Evolutionary conservation across 805 yeast genomes (phyloP), one percentile per base, ranked within the genome.

Genomic region (Wickerhamiella kurtzmanii): DNA sequence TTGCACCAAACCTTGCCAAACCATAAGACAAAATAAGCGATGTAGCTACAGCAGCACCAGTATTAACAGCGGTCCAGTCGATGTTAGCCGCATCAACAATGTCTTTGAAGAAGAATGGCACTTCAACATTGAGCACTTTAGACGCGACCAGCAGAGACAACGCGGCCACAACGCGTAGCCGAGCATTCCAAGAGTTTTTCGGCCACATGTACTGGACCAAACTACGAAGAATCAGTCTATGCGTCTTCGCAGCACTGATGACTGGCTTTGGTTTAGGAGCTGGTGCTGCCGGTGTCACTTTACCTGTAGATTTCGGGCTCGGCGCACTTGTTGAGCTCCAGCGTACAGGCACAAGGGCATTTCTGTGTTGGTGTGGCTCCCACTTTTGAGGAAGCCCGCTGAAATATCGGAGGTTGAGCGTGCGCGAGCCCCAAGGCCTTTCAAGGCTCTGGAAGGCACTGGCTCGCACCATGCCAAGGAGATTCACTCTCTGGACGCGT

Each of bases 61-160:
- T 73, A 3, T 84, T 82, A 36, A 82, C 80, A 2, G 79, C 68
- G 0, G 83, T 71, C 1, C 87, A 72, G 56, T 87, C 95, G 21
- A 88, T 73, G 60, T 89, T 92, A 96, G 89, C 88, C 11, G 79
- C 76, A 65, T 92, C 97, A 41, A 92, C 79, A 44, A 86, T 89
- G 25, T 76, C 72, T 55, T 83, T 92, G 73, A 92, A 92, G 64
- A 77, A 88, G 60, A 92, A 87, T 0, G 98, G 98, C 4, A 92
- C 98, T 62, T 92, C 95, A 3, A 92, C 95, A 61, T 88, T 92
- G 35, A 92, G 68, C 4, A 92, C 60, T 61, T 92, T 92, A 17
- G 96, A 82, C 0, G 79, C 77, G 3, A 92, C 74, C 49, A 92
- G 70, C 48, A 92, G 67, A 0, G 78, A 56, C 16, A 92, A 61